phyloP scores from a whole-genome alignment of 2,329 filamentous ascomycete species.

The Phialophora expanda region DNA sequence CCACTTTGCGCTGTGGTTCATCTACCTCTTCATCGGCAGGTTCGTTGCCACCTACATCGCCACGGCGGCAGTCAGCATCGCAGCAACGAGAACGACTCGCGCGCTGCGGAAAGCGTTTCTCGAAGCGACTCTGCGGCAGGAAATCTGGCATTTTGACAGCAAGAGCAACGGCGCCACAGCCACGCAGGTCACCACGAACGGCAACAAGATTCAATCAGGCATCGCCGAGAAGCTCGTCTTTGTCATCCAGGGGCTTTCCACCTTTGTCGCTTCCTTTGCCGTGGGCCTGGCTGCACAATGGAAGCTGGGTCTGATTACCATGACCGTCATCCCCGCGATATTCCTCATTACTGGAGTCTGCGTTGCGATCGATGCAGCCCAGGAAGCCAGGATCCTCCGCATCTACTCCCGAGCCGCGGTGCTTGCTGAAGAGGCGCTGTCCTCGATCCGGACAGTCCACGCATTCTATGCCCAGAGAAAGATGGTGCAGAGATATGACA shows the following conservation, averaged over 20 bases:
- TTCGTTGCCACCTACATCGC: constrained; percentile 45
- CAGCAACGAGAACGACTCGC: constrained; percentile 40
- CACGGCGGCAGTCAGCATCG: constrained; percentile 40
- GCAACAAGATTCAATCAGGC: constrained; percentile 47
- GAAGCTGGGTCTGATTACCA: constrained; percentile 54
- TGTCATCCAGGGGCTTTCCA: constrained; percentile 44
- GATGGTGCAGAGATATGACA: constrained; percentile 52
- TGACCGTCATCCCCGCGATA: constrained; percentile 56
- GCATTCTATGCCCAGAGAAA: constrained; percentile 56
- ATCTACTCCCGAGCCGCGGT: constrained; percentile 54
- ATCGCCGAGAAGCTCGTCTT: constrained; percentile 50
- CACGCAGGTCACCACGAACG: constrained; percentile 43
- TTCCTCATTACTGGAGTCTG: constrained; percentile 40
- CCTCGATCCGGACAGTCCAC: constrained; percentile 57
- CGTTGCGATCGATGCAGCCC: constrained; percentile 37
- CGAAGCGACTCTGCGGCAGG: constrained; percentile 42
- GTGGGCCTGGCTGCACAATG: constrained; percentile 50
- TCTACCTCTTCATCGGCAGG: constrained; percentile 46
- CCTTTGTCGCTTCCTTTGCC: constrained; percentile 50
- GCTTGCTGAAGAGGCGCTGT: constrained; percentile 58
- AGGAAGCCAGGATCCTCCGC: constrained; percentile 38
- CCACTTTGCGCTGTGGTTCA: constrained; percentile 44
- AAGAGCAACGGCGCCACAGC: constrained; percentile 42
- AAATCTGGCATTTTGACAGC: constrained; percentile 43
- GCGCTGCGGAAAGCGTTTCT: constrained; percentile 39